These are phyloP conservation scores for Podospora fimiseda DNA, from an alignment of 495 filamentous ascomycete species.

Conservation along the genomic window DNA sequence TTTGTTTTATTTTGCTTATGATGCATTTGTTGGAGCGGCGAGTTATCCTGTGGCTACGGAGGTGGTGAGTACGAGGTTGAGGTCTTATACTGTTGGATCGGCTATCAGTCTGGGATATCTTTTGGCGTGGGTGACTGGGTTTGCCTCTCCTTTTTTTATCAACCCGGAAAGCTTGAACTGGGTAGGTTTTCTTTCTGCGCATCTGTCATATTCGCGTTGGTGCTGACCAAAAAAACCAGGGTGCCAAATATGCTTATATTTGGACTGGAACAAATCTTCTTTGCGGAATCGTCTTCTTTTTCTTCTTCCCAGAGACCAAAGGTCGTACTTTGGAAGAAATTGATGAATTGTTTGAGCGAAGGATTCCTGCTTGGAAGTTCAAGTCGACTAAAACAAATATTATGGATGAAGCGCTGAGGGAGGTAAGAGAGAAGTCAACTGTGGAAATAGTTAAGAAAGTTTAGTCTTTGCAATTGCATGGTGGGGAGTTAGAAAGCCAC, in stretches of 20 bases:
- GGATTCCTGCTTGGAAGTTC: slow-evolving; percentile 35
- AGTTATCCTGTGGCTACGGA: slow-evolving; percentile 11
- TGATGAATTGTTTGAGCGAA: slow-evolving; percentile 41
- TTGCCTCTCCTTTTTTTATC: slow-evolving; percentile 23
- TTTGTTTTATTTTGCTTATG: slow-evolving; percentile 11
- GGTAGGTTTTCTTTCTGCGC: slow-evolving; percentile 17
- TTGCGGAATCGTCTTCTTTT: slow-evolving; percentile 45
- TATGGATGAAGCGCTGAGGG: slow-evolving; percentile 29
- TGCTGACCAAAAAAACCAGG: slow-evolving; percentile 10
- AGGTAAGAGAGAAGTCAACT: too few species aligned
- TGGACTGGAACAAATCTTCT: slow-evolving; percentile 41
- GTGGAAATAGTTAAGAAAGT: too few species aligned
- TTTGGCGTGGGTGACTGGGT: slow-evolving; percentile 13
- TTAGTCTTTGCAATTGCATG: too few species aligned
- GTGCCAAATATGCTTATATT: slow-evolving; percentile 48
- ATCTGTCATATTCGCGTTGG: background rate
- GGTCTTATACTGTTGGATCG: slow-evolving; percentile 16
- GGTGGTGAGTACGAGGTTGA: slow-evolving; percentile 7
- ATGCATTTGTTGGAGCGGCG: slow-evolving; percentile 15
- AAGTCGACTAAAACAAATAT: slow-evolving; percentile 30
- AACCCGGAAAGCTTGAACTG: slow-evolving; percentile 36
- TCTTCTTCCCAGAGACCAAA: slow-evolving; percentile 44
- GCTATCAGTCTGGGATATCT: slow-evolving; percentile 18
- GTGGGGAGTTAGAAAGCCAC: too few species aligned
- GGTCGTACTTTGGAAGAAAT: slow-evolving; percentile 56